Percentiles rank a stretch among this genome's conserved stretches.
These are phyloP conservation scores for Rhizopogon rudus DNA, from an alignment of 768 basidiomycete species.

Conservation along the genomic window DNA sequence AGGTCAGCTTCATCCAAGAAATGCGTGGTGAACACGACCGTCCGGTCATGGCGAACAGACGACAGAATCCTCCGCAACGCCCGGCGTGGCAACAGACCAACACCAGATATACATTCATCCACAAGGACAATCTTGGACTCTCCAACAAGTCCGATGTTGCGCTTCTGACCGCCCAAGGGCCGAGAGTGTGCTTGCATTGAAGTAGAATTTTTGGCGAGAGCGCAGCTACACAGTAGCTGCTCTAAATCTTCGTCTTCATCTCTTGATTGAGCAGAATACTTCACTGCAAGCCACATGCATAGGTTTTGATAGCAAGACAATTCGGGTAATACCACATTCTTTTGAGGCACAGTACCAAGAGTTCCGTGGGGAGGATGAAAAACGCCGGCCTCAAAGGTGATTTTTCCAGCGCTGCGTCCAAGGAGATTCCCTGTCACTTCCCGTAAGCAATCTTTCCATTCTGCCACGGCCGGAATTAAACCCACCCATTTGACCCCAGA, in stretches of 20 bases:
- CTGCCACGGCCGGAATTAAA: not conserved
- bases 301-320: slow-evolving; percentile 71
- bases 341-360: slow-evolving; percentile 76
- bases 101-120: slow-evolving; percentile 73
- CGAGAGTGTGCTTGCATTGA: slow-evolving; percentile 60
- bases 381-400: slow-evolving; percentile 50
- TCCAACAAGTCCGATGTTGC: slow-evolving; percentile 74
- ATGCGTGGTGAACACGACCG: slow-evolving; percentile 77
- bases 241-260: slow-evolving; percentile 51
- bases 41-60: slow-evolving; percentile 57
- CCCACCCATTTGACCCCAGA: slow-evolving; percentile 65
- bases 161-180: slow-evolving; percentile 63
- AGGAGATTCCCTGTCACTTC: slow-evolving; percentile 43
- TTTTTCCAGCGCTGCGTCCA: slow-evolving; percentile 51
- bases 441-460: not conserved
- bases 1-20: slow-evolving; percentile 80
- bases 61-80: slow-evolving; percentile 74
- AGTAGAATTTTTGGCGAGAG: slow-evolving; percentile 63
- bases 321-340: slow-evolving; percentile 78
- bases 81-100: slow-evolving; percentile 75
- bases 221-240: slow-evolving; percentile 66
- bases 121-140: slow-evolving; percentile 67
- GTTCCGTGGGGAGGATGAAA: slow-evolving; percentile 55
- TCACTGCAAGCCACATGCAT: slow-evolving; percentile 67
- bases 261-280: slow-evolving; percentile 43